Evolutionary conservation across 768 basidiomycete species (phyloP), one percentile per base, ranked within the genome.

Genomic region (Leccinum barrowsii): DNA sequence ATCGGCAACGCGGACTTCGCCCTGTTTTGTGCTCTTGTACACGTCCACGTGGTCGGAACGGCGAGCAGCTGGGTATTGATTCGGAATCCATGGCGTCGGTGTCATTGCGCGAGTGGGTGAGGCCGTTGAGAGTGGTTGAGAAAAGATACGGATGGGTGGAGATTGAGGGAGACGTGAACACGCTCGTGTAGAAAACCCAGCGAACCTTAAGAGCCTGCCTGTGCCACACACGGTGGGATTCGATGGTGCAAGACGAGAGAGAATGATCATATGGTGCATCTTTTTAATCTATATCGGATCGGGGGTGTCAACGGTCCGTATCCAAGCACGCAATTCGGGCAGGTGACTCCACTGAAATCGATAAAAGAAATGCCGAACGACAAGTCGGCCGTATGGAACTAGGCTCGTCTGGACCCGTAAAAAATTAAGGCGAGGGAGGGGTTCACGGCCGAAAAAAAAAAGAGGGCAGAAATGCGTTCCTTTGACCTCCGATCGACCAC

Each of bases 31-130:
- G 71, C 85, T 88, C 69, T 85, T 80, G 75, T 89, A 93, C 34
- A 79, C 70, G 69, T 90, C 87, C 50, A 85, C 74, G 66, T 86
- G 83, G 65, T 87, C 83, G 7, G 82, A 83, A 52, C 89, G 82
- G 55, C 82, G 84, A 26, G 87, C 80, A 7, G 70, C 52, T 0
- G 92, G 92, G 67, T 92, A 92, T 26, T 67, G 67, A 62, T 82
- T 78, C 19, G 84, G 77, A 12, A 64, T 74, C 85, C 86, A 90
- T 7, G 76, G 69, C 7, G 79, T 79, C 17, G 76, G 67, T 8
- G 75, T 50, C 76, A 80, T 76, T 5, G 61, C 70, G 55, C 60
- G 26, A 21, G 62, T 50, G 7, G 63, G 44, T 17, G 65, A 60
- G 28, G 50, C 42, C 3, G 50, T 49, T 53, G 58, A 61, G 51